These are phyloP conservation scores for Exophiala sp. DNA, from an alignment of 2,329 filamentous ascomycete genomes.

Conservation along the genomic window DNA sequence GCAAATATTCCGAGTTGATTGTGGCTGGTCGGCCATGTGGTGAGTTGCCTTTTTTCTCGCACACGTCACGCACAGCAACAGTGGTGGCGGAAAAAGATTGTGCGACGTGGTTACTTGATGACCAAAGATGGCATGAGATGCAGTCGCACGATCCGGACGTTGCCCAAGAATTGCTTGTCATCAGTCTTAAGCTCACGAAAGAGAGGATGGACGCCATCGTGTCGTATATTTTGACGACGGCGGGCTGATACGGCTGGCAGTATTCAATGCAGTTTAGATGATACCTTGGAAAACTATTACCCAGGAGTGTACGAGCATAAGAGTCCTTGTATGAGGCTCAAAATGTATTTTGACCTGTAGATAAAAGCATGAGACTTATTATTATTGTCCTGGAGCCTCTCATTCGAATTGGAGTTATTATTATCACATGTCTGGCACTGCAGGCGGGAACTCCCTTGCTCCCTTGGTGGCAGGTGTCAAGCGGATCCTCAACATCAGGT, in stretches of 20 bases:
- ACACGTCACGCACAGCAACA: slow-evolving; percentile 81
- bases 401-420: no score
- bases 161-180: slow-evolving; percentile 75
- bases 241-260: slow-evolving; percentile 7
- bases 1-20: slow-evolving; percentile 83
- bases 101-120: slow-evolving; percentile 76
- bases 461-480: no score
- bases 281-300: no score
- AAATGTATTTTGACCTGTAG: no score
- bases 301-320: no score
- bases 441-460: no score
- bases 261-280: no score
- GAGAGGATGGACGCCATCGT: slow-evolving; percentile 80
- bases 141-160: slow-evolving; percentile 72
- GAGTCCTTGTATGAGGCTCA: no score
- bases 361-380: no score
- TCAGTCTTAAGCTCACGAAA: slow-evolving; percentile 89
- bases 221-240: slow-evolving; percentile 42
- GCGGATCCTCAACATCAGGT: no score
- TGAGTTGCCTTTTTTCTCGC: slow-evolving; percentile 92
- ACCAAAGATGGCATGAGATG: slow-evolving; percentile 66
- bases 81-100: slow-evolving; percentile 78
- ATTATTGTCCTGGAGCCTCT: no score
- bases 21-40: slow-evolving; percentile 93
- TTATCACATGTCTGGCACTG: no score